Conservation (phyloP, 2,329 filamentous ascomycete species). For the Aspergillus niger region DNA sequence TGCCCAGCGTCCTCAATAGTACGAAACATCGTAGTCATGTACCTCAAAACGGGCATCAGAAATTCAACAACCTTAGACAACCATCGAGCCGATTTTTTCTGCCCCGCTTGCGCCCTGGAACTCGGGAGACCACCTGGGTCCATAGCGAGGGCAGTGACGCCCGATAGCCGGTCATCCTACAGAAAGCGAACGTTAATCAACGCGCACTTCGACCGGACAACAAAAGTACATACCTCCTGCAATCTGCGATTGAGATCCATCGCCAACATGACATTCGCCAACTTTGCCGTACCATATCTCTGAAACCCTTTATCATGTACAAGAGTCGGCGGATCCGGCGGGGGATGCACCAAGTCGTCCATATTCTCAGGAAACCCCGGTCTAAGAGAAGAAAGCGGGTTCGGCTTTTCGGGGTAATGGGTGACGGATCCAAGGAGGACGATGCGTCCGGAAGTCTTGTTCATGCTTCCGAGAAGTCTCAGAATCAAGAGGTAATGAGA, state of each 20-base stretch:
- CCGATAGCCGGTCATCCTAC: slow-evolving; percentile 29
- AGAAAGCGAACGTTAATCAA: background rate
- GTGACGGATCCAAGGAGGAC: slow-evolving; percentile 37
- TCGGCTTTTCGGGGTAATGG: slow-evolving; percentile 43
- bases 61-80: slow-evolving; percentile 17
- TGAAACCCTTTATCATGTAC: slow-evolving; percentile 46
- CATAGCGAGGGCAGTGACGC: slow-evolving; percentile 35
- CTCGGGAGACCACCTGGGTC: slow-evolving; percentile 34
- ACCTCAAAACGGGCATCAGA: slow-evolving; percentile 22
- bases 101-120: slow-evolving; percentile 21
- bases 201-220: too few species aligned
- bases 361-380: slow-evolving; percentile 41
- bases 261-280: slow-evolving; percentile 44
- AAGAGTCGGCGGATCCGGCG: slow-evolving; percentile 31
- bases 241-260: slow-evolving; percentile 44
- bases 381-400: slow-evolving; percentile 40
- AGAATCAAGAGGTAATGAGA: slow-evolving; percentile 43
- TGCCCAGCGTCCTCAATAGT: slow-evolving; percentile 20
- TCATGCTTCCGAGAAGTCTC: slow-evolving; percentile 34
- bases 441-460: slow-evolving; percentile 25
- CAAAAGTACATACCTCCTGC: slow-evolving; percentile 23
- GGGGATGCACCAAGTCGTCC: slow-evolving; percentile 40
- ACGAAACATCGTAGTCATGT: slow-evolving; percentile 19
- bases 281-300: slow-evolving; percentile 49
- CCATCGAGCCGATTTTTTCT: slow-evolving; percentile 13